Evolutionary conservation across 208 protist species (phyloP).

Genomic region (Vickermania spadyakhi): DNA sequence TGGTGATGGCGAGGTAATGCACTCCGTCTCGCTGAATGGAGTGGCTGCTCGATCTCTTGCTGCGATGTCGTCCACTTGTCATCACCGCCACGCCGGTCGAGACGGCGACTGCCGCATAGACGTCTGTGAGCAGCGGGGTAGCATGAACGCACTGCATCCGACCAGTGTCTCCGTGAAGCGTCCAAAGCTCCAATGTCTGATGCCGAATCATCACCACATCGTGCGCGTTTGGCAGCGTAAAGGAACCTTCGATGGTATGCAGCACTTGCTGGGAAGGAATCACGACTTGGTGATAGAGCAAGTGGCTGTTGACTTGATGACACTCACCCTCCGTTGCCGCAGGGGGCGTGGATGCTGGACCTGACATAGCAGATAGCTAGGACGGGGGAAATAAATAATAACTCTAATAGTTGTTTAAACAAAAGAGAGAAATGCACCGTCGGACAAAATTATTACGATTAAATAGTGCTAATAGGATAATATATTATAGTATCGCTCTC

Average conservation of each 20-base stretch:
- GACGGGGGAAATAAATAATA: no score
- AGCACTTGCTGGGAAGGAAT: conserved; percentile 67
- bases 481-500: no score
- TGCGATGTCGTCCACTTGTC: not conserved
- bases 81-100: conserved; percentile 18
- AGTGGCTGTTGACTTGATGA: conserved; percentile 22
- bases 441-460: no score
- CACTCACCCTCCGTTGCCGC: no score
- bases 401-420: no score
- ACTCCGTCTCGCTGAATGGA: conserved; percentile 16
- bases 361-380: no score
- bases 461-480: no score
- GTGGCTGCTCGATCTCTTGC: not conserved
- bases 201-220: conserved; percentile 67
- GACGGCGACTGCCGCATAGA: conserved; percentile 56
- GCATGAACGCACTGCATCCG: conserved; percentile 55
- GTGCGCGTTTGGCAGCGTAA: conserved; percentile 51
- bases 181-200: conserved; percentile 63
- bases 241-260: conserved; percentile 62
- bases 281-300: conserved; percentile 80
- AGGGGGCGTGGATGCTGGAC: no score
- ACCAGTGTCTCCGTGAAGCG: conserved; percentile 29
- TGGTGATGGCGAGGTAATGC: conserved; percentile 94
- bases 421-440: no score
- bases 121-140: conserved; percentile 38